Conservation (phyloP, 257 asterid species). For the Haberlea rhodopensis region DNA sequence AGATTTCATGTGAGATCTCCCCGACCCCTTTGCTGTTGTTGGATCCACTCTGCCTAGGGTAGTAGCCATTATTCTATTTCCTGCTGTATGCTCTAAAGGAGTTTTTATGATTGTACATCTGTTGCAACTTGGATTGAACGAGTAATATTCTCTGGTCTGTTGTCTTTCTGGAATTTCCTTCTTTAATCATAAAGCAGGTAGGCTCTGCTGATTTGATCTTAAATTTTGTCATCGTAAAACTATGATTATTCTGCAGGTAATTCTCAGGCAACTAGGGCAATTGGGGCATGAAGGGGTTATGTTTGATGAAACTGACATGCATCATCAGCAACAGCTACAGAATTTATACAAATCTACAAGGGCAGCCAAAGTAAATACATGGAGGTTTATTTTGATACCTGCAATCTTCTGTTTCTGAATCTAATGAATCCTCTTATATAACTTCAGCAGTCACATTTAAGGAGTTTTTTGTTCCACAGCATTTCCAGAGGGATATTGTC, state of each 20-base stretch:
- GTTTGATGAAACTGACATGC: constrained; percentile 71
- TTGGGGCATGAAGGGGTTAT: constrained; percentile 75
- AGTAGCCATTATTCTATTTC: neutral
- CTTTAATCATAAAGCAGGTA: neutral
- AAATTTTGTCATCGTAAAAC: constrained; percentile 8
- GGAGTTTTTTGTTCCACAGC: constrained; percentile 82
- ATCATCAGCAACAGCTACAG: constrained; percentile 70
- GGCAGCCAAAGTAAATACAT: constrained; percentile 71
- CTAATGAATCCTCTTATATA: constrained; percentile 43
- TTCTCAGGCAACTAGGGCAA: constrained; percentile 81
- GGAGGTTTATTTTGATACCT: constrained; percentile 22
- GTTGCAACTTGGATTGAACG: neutral
- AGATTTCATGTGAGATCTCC: neutral
- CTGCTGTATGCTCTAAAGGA: neutral
- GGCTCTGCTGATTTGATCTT: constrained; percentile 3
- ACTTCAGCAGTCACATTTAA: constrained; percentile 58
- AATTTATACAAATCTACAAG: constrained; percentile 81
- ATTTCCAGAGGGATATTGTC: constrained; percentile 92
- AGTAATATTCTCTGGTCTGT: neutral
- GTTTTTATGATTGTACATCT: neutral
- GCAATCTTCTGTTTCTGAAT: constrained; percentile 25
- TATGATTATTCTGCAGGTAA: constrained; percentile 49
- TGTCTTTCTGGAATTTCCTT: neutral
- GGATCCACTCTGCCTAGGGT: neutral
- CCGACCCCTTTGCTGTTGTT: neutral